These are phyloP conservation scores for Suillus spraguei DNA, from an alignment of 768 basidiomycete genomes.

Conservation along the genomic window DNA sequence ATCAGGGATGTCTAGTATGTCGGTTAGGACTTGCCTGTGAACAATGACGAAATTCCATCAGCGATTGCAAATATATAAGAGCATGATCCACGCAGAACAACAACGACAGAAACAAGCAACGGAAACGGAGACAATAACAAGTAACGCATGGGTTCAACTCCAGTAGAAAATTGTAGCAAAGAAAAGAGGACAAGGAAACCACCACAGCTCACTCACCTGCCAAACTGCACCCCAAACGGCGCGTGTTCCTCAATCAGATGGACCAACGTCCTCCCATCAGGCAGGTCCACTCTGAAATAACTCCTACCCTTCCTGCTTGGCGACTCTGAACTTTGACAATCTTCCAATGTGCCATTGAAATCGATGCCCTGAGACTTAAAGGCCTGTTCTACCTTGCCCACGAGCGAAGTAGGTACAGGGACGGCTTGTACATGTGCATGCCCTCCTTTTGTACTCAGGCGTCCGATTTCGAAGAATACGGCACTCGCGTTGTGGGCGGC, in stretches of 20 bases:
- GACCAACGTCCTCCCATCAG: slow-evolving; percentile 82
- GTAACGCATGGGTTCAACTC: background rate
- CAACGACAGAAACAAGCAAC: background rate
- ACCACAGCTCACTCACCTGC: slow-evolving; percentile 60
- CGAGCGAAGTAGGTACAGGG: slow-evolving; percentile 68
- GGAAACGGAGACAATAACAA: background rate
- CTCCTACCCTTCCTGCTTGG: slow-evolving; percentile 36
- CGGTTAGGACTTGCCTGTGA: slow-evolving; percentile 76
- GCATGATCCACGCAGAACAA: background rate
- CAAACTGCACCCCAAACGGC: slow-evolving; percentile 91
- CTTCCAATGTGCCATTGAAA: slow-evolving; percentile 67
- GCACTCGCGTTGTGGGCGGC: slow-evolving; percentile 66
- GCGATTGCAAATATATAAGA: slow-evolving; percentile 3
- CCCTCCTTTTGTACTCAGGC: slow-evolving; percentile 82
- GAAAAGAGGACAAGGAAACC: background rate
- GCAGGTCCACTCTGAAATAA: slow-evolving; percentile 92
- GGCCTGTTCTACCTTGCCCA: slow-evolving; percentile 64
- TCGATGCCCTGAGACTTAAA: slow-evolving; percentile 71
- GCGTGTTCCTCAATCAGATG: slow-evolving; percentile 79
- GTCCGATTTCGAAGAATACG: slow-evolving; percentile 87
- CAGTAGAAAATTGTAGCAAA: background rate
- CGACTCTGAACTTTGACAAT: slow-evolving; percentile 42
- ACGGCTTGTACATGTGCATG: slow-evolving; percentile 93
- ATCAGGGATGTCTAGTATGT: slow-evolving; percentile 73
- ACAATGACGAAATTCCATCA: slow-evolving; percentile 14